These are phyloP conservation scores for Magnaporthiopsis incrustans DNA, from an alignment of 2,329 filamentous ascomycete species.

Conservation along the genomic window DNA sequence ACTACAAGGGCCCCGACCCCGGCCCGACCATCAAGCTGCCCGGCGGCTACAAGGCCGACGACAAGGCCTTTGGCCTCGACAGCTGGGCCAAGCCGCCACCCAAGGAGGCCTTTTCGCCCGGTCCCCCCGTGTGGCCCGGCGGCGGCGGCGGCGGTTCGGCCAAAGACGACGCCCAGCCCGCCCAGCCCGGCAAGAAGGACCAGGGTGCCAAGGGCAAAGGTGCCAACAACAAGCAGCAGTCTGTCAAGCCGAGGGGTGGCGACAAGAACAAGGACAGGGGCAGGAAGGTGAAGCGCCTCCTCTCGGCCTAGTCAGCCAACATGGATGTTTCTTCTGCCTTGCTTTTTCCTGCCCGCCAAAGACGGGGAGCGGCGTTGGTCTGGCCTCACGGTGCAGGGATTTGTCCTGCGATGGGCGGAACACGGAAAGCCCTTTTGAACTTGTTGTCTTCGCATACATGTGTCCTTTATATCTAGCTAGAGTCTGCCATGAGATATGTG, in stretches of 20 bases:
- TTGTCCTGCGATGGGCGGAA: neutral
- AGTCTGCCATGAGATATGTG: no score
- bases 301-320: neutral
- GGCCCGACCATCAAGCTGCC: constrained; percentile 11
- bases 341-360: neutral
- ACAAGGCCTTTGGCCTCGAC: constrained; percentile 10
- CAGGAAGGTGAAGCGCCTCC: neutral
- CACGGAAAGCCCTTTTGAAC: neutral
- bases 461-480: no score
- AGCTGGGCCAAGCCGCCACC: constrained; percentile 12
- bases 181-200: neutral
- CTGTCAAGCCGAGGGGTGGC: neutral
- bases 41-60: constrained; percentile 10
- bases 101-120: constrained; percentile 9
- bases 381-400: no score
- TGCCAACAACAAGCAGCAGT: neutral
- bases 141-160: constrained; percentile 1
- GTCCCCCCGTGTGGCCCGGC: constrained; percentile 10
- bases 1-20: constrained; percentile 12
- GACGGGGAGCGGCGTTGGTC: no score
- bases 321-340: neutral
- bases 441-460: no score
- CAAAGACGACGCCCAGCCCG: neutral
- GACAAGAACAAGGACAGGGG: neutral
- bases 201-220: neutral